A percentile compares a stretch with the other conserved stretches of the same genome.
Conservation (phyloP, 2,329 filamentous ascomycete genomes). For the Aureobasidium sp. region DNA sequence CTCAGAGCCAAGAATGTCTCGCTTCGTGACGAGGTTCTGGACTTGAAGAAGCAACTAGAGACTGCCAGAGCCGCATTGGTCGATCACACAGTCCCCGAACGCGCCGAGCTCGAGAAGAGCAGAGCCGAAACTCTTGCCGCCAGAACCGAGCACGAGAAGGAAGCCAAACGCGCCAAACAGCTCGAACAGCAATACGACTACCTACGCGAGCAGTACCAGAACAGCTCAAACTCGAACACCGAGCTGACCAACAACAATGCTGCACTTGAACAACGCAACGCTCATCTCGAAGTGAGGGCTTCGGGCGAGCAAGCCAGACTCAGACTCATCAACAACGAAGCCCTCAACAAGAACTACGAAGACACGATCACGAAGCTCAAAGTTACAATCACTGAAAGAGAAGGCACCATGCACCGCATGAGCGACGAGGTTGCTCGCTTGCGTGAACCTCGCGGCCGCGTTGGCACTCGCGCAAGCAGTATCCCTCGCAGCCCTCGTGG, state of each 20-base stretch:
- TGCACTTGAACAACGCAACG: conserved; percentile 36
- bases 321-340: conserved; percentile 22
- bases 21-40: conserved; percentile 24
- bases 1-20: neutral
- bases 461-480: conserved; percentile 31
- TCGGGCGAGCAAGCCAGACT: conserved; percentile 24
- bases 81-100: conserved; percentile 27
- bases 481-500: conserved; percentile 28
- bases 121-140: conserved; percentile 18
- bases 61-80: conserved; percentile 24
- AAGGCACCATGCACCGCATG: conserved; percentile 25
- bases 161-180: conserved; percentile 27
- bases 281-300: conserved; percentile 22
- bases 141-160: conserved; percentile 20
- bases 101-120: conserved; percentile 26
- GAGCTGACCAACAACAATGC: conserved; percentile 43
- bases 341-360: conserved; percentile 19
- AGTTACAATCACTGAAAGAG: conserved; percentile 23
- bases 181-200: conserved; percentile 50
- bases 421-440: conserved; percentile 31
- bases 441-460: conserved; percentile 28
- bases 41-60: conserved; percentile 25
- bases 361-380: conserved; percentile 26
- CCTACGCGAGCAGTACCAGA: conserved; percentile 52
- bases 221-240: conserved; percentile 44